Base-by-base conservation (phyloP, 2,329 filamentous ascomycete species). In the Cladophialophora carrionii region DNA sequence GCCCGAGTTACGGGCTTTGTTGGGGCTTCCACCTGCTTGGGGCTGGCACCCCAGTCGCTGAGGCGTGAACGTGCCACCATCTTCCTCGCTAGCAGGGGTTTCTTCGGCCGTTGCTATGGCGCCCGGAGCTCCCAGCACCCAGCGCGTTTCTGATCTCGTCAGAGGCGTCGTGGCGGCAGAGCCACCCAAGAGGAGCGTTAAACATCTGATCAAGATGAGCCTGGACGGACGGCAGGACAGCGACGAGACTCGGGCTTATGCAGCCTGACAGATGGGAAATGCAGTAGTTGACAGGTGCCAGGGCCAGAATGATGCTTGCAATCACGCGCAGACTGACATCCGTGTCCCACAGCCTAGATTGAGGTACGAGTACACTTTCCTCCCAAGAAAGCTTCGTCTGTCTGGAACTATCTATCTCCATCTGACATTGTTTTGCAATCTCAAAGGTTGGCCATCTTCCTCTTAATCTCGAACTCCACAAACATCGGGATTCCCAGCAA, bases 101-200 rank as follows among this genome's bases (percentile, higher is more conserved):
- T 41, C 46, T 48, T n/a, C 14, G 17, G 34, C 22, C n/a, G 54
- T 63, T 63, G 54, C 61, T 49, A 43, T 48, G 62, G 57, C 34
- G 48, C 48, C 57, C 48, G 26, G 20, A 52, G 3, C 24, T n/a
- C 14, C 14, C 48, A 26, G 20, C n/a, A 8, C 24, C 26, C 20
- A 7, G 22, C 48, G 48, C 24, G 48, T 51, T 51, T 51, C 24
- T 29, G 9, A 51, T 22, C 4, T 26, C 12, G 10, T 22, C 3
- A 22, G 20, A 20, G 20, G 20, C 24, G 48, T 29, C 20, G 20
- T 26, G 20, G 48, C 9, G 48, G 20, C 20, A 22, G 48, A 7
- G 9, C 4, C 48, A 29, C 26, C 26, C 26, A 29, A 29, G 26
- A 29, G 6, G 26, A 29, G 26, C 22, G n/a, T 12, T 29, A 20